Percentiles rank a stretch among this genome's conserved stretches.
phyloP scores from a whole-genome alignment of 2,329 filamentous ascomycete species.

The Penicillium sp. region DNA sequence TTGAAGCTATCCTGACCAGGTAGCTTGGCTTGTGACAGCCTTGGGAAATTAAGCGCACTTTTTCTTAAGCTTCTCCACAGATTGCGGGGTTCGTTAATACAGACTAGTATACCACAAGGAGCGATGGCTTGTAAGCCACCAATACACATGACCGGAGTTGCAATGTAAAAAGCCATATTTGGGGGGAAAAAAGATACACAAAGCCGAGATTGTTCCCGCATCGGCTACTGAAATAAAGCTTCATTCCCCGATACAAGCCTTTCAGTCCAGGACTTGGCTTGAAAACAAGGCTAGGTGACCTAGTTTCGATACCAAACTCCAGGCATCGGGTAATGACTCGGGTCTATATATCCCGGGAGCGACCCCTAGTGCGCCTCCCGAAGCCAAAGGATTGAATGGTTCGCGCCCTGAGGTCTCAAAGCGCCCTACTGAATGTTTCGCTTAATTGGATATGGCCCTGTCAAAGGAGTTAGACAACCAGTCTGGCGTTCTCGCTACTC shows the following conservation, averaged over 20 bases:
- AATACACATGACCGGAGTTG: background rate
- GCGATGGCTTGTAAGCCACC: background rate
- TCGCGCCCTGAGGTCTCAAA: background rate
- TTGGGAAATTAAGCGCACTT: background rate
- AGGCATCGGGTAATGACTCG: background rate
- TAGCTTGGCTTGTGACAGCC: background rate
- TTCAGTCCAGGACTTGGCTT: background rate
- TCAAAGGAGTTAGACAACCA: too few species aligned
- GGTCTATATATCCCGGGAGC: background rate
- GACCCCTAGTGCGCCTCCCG: background rate
- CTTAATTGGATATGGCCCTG: too few species aligned
- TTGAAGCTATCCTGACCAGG: background rate
- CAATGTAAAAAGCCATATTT: background rate
- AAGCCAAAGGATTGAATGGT: background rate
- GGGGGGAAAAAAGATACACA: background rate
- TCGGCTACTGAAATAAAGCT: background rate
- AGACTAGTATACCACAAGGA: background rate
- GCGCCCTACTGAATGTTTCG: too few species aligned
- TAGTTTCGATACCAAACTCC: background rate
- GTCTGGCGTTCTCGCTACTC: too few species aligned
- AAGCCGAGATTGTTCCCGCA: background rate
- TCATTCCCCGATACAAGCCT: background rate
- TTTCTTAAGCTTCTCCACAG: background rate
- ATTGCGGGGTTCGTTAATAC: background rate
- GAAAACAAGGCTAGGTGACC: background rate